Base-by-base conservation (phyloP, 2,329 filamentous ascomycete species). In the Aspergillus nomiae region DNA sequence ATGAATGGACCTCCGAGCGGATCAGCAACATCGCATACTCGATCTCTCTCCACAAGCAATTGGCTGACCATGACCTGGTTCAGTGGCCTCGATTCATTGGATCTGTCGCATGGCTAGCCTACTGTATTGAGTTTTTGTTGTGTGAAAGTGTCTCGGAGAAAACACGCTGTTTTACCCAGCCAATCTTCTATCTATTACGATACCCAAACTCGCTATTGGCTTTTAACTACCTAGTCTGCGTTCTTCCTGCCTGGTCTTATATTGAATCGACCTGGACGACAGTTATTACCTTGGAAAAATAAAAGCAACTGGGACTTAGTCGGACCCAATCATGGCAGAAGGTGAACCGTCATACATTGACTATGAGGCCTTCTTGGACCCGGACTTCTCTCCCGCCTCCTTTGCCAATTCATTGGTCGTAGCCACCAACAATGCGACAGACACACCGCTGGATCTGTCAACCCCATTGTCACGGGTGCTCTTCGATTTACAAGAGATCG, bases 401-500 rank as follows among this genome's bases (percentile, higher is more conserved):
- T 97, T 98, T 74, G 94, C 95, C 71, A 97, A 98, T 77, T 87
- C 87, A 30, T 88, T 99, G 63, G 91, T 98, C 56, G 88, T 94
- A 62, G 86, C 89, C 45, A 98, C 94, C 60, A 98, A 98, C 83
- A 96, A 97, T 80, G 85, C 92, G 63, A 92, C 90, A 69, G 95
- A 98, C 79, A 90, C 90, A 1, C 91, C 92, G 8, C 87, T 98
- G 71, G 95, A 99, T 77, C 90, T 99, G 62, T 94, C 93, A 7
- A 98, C 95, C 19, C 94, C 95, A 3, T 86, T 99, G 55, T 97
- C 94, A 6, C 89, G 92, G 60, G 94, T 97, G 6, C 88, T 98
- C 8, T 99, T 99, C 79, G 95, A 99, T 78, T 90, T 95, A 3
- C 95, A 98, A 76, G 95, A 98, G 79, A 90, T 99, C 68, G 94